Percentiles rank a stretch among this genome's conserved stretches.
Evolutionary conservation across 83 land plant genomes (phyloP).

Genomic region (Larix sibirica): DNA sequence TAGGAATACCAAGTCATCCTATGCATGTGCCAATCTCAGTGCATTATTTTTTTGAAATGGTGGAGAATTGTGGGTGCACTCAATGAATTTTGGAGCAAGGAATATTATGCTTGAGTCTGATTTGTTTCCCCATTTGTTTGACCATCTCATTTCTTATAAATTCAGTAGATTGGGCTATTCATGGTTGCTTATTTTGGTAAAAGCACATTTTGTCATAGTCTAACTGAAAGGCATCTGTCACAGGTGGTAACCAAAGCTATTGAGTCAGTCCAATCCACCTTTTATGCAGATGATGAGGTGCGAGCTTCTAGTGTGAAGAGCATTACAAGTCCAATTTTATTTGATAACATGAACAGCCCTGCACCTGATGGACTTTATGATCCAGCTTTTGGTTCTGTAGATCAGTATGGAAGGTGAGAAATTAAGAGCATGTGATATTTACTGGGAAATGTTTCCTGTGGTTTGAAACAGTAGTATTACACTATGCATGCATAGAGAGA

Average conservation of each 20-base stretch:
- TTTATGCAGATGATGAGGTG: conserved; percentile 67
- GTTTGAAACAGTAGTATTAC: too few species aligned
- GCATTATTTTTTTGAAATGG: too few species aligned
- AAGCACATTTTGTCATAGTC: background rate
- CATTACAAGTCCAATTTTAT: conserved; percentile 53
- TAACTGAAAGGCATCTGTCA: conserved; percentile 11
- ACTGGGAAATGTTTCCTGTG: too few species aligned
- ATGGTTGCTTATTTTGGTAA: background rate
- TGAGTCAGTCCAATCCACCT: conserved; percentile 52
- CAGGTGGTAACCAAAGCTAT: conserved; percentile 59
- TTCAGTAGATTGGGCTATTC: too few species aligned
- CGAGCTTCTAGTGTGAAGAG: conserved; percentile 52
- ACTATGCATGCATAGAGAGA: too few species aligned
- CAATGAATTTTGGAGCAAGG: too few species aligned
- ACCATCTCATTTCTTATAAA: too few species aligned
- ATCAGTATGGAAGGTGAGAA: conserved; percentile 42
- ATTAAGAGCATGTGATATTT: background rate
- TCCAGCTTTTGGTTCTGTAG: conserved; percentile 63
- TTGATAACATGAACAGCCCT: conserved; percentile 47
- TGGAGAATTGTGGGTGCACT: too few species aligned
- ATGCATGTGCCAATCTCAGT: too few species aligned
- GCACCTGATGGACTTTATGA: conserved; percentile 79
- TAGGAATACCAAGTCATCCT: too few species aligned
- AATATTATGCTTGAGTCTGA: too few species aligned
- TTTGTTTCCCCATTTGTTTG: too few species aligned